These are phyloP conservation scores for Helicosporidium sp. DNA, from an alignment of 139 green algal species.

Conservation along the genomic window DNA sequence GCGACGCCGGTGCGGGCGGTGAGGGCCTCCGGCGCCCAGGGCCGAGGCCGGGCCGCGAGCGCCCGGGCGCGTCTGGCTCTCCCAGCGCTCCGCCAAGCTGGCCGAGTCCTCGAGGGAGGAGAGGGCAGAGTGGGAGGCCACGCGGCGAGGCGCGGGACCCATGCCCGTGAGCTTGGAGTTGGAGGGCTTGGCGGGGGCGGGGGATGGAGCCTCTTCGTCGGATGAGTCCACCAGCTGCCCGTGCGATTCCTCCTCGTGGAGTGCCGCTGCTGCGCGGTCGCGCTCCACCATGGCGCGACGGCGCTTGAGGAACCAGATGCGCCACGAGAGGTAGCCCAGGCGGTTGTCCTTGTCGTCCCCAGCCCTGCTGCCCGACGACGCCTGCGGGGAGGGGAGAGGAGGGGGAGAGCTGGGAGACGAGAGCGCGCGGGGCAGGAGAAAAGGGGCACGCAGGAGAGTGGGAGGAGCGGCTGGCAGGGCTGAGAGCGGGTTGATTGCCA, in stretches of 20 bases:
- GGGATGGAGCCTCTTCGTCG: no score
- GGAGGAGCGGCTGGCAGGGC: no score
- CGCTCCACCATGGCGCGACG: constrained; percentile 15
- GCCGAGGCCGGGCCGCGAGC: no score
- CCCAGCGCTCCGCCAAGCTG: no score
- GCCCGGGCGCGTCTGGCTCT: not conserved
- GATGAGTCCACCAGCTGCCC: no score
- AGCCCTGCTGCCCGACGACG: constrained; percentile 17
- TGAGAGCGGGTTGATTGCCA: no score
- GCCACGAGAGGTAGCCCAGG: constrained; percentile 64
- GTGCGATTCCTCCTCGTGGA: constrained; percentile 1
- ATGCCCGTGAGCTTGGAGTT: not conserved
- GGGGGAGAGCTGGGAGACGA: not conserved
- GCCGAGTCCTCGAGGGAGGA: no score
- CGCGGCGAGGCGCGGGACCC: not conserved
- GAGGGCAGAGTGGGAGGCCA: not conserved
- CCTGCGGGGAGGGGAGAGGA: constrained; percentile 8
- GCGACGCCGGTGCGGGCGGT: constrained; percentile 6
- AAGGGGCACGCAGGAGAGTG: no score
- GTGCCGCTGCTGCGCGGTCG: not conserved
- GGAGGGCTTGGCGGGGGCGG: not conserved
- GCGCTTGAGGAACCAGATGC: constrained; percentile 67
- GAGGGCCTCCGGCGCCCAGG: not conserved
- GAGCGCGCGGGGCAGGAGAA: no score
- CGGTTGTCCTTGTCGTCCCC: constrained; percentile 43